A percentile compares a stretch with the other conserved stretches of the same genome.
These are phyloP conservation scores for Aspergillus latus DNA, from an alignment of 2,329 filamentous ascomycete species.

Conservation along the genomic window DNA sequence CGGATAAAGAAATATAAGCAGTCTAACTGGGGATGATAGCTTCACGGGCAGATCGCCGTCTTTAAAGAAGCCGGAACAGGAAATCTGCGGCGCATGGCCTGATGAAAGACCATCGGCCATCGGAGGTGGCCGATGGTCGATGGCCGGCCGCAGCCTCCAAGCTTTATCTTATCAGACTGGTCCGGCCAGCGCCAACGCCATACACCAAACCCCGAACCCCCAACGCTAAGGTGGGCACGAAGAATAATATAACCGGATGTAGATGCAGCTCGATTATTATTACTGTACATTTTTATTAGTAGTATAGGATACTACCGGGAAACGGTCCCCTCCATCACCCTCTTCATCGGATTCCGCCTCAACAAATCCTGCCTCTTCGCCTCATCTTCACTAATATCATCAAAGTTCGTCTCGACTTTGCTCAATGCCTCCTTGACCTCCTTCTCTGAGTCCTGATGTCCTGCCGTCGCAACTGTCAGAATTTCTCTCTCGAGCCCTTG, in stretches of 20 bases:
- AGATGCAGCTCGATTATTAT: not conserved
- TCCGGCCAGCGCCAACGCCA: not conserved
- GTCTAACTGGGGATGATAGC: not conserved
- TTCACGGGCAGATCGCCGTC: slow-evolving; percentile 8
- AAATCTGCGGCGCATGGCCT: slow-evolving; percentile 20
- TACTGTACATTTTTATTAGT: not conserved
- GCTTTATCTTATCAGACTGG: slow-evolving; percentile 29
- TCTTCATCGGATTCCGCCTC: slow-evolving; percentile 48
- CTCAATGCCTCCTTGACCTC: slow-evolving; percentile 30
- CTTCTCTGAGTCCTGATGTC: slow-evolving; percentile 57
- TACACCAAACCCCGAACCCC: not conserved
- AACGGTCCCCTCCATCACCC: slow-evolving; percentile 43
- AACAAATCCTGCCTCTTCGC: slow-evolving; percentile 37
- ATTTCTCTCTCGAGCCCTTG: slow-evolving; percentile 78
- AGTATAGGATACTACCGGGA: not conserved
- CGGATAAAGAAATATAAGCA: not conserved
- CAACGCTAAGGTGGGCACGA: too few relatives aligned
- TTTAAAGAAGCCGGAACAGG: slow-evolving; percentile 15
- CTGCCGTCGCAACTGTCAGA: slow-evolving; percentile 75
- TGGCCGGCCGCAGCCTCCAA: slow-evolving; percentile 28
- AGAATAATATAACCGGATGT: not conserved
- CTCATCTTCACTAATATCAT: slow-evolving; percentile 42
- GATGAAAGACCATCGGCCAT: slow-evolving; percentile 34
- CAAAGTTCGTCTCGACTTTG: slow-evolving; percentile 35
- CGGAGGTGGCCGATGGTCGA: slow-evolving; percentile 37